Conservation (phyloP, 1,284 basidiomycete species). For the Ganoderma boninense region DNA sequence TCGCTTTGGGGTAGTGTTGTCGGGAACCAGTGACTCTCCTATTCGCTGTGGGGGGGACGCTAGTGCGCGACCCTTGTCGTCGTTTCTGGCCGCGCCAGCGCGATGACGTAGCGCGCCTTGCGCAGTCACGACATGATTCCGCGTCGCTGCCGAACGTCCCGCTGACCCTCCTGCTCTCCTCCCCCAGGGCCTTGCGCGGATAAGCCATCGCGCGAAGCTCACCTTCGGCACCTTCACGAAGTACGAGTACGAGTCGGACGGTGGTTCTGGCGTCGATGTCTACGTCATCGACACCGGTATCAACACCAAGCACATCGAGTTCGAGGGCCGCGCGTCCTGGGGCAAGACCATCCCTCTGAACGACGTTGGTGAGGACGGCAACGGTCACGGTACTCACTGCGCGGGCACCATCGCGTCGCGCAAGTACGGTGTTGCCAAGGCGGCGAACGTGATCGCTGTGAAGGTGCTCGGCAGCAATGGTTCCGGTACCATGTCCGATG, state of each 20-base stretch:
- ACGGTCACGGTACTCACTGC: conserved; percentile 53
- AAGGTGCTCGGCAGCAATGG: conserved; percentile 97
- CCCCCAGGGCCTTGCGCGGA: conserved; percentile 88
- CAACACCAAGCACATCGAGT: conserved; percentile 88
- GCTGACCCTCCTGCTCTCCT: neutral
- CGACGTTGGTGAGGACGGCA: conserved; percentile 48
- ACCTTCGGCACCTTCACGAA: conserved; percentile 87
- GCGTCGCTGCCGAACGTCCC: conserved; percentile 9
- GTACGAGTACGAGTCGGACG: conserved; percentile 81
- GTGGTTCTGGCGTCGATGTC: conserved; percentile 84
- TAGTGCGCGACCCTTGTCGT: neutral
- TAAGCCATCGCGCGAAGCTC: conserved; percentile 88
- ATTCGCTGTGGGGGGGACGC: neutral
- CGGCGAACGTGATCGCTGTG: conserved; percentile 92
- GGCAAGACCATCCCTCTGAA: conserved; percentile 63
- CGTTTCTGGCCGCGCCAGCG: neutral
- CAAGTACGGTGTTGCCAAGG: conserved; percentile 93
- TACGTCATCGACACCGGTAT: conserved; percentile 90
- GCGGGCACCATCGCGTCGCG: conserved; percentile 52
- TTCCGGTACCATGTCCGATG: conserved; percentile 96
- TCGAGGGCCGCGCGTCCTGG: conserved; percentile 62
- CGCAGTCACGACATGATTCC: conserved; percentile 2
- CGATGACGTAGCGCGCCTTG: neutral
- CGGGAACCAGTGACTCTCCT: neutral
- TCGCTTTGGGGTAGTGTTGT: neutral